Evolutionary conservation across 768 basidiomycete genomes (phyloP).

Genomic region (Boletus patriciae): DNA sequence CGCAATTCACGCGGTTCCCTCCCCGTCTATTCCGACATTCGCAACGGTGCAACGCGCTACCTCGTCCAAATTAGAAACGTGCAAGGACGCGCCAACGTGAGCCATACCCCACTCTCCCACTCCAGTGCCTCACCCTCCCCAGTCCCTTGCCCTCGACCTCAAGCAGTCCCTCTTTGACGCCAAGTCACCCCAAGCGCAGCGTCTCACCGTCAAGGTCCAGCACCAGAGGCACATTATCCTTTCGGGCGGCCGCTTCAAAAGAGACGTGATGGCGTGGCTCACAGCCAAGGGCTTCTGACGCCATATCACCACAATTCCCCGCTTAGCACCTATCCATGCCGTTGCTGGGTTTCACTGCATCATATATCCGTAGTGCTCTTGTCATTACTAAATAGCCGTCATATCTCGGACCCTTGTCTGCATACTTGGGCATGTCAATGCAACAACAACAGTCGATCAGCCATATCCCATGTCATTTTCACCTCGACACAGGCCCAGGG

Average conservation of each 20-base stretch:
- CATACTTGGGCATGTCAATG: neutral
- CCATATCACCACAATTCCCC: constrained; percentile 1
- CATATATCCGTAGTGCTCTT: constrained; percentile 3
- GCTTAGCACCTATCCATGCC: constrained; percentile 10
- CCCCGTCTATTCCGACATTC: constrained; percentile 74
- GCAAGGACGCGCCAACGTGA: constrained; percentile 59
- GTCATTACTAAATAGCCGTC: constrained; percentile 18
- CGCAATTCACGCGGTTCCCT: constrained; percentile 67
- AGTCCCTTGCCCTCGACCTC: constrained; percentile 65
- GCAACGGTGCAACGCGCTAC: constrained; percentile 61
- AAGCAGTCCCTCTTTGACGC: constrained; percentile 48
- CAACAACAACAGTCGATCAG: neutral
- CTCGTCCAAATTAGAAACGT: constrained; percentile 65
- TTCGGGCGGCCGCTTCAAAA: constrained; percentile 63
- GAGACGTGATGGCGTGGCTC: constrained; percentile 62
- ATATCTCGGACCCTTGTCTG: neutral
- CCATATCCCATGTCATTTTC: too few relatives aligned
- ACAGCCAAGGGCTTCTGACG: constrained; percentile 60
- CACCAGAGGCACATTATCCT: constrained; percentile 57
- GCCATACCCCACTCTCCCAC: constrained; percentile 18
- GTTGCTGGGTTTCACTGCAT: constrained; percentile 17
- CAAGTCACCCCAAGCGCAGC: constrained; percentile 46
- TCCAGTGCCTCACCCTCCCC: constrained; percentile 1
- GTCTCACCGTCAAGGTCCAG: constrained; percentile 48
- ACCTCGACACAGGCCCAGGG: neutral